Percentiles rank a stretch among this genome's conserved stretches.
These are phyloP conservation scores for Sugiyamaella mastotermitis DNA, from an alignment of 805 yeast genomes.

Conservation along the genomic window DNA sequence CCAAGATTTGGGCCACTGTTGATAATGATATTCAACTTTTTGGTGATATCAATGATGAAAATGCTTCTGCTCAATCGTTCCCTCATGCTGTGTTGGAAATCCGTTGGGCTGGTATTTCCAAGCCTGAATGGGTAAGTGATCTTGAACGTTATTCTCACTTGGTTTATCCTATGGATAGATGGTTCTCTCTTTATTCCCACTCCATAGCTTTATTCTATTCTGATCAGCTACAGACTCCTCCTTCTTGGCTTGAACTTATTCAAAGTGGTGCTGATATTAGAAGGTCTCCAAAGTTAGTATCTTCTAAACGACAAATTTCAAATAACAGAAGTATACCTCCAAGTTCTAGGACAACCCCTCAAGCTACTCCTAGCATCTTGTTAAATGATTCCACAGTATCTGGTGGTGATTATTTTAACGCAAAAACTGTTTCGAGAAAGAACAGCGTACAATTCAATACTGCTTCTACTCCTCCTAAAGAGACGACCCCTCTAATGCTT, in stretches of 20 bases:
- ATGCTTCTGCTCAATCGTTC: slow-evolving; percentile 24
- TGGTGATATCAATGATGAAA: slow-evolving; percentile 1
- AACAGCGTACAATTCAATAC: not conserved
- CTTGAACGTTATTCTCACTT: slow-evolving; percentile 41
- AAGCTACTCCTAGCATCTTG: slow-evolving; percentile 17
- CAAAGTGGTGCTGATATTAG: slow-evolving; percentile 38
- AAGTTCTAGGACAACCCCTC: slow-evolving; percentile 1
- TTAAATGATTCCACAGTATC: slow-evolving; percentile 12
- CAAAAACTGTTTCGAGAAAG: not conserved
- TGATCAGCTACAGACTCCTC: slow-evolving; percentile 29
- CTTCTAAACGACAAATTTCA: not conserved
- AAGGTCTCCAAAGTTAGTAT: slow-evolving; percentile 33
- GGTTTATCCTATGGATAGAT: slow-evolving; percentile 39
- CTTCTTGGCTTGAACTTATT: slow-evolving; percentile 36
- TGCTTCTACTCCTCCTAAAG: not conserved
- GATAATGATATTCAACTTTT: slow-evolving; percentile 25
- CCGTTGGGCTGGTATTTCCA: slow-evolving; percentile 35
- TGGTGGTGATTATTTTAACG: slow-evolving; percentile 4
- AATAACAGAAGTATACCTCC: not conserved
- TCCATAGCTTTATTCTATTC: slow-evolving; percentile 30
- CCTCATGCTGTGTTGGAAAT: slow-evolving; percentile 48
- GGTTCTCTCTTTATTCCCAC: slow-evolving; percentile 33
- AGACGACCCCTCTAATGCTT: slow-evolving; percentile 3
- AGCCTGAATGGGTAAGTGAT: slow-evolving; percentile 34
- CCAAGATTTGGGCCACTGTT: slow-evolving; percentile 33